These are phyloP conservation scores for Pistacia integerrima DNA, from an alignment of 345 rosid genomes.

Conservation along the genomic window DNA sequence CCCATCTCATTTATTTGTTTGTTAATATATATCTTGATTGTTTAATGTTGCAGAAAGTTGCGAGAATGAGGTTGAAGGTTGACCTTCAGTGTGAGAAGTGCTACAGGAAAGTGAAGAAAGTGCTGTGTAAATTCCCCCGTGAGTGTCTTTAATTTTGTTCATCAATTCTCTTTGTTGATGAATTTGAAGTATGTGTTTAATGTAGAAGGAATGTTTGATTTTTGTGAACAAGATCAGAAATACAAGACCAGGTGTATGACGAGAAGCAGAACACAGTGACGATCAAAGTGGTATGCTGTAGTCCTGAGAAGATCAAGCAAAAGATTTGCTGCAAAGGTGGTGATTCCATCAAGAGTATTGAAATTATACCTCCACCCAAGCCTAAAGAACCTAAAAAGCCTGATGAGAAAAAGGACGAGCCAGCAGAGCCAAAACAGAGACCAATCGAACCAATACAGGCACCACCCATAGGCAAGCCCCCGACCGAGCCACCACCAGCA, in stretches of 20 bases:
- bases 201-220: background rate
- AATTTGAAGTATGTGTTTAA: no score
- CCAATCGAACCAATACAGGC: no score
- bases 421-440: no score
- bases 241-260: slow-evolving; percentile 61
- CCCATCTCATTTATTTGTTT: no score
- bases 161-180: background rate
- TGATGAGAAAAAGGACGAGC: background rate
- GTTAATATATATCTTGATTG: no score
- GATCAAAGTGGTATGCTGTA: slow-evolving; percentile 76
- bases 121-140: slow-evolving; percentile 73
- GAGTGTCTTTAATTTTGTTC: slow-evolving; percentile 29
- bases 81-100: slow-evolving; percentile 75
- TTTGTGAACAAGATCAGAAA: slow-evolving; percentile 62
- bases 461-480: no score
- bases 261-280: slow-evolving; percentile 64
- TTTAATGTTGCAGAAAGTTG: slow-evolving; percentile 41
- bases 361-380: slow-evolving; percentile 32
- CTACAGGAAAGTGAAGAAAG: slow-evolving; percentile 69
- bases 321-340: slow-evolving; percentile 62
- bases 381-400: slow-evolving; percentile 24
- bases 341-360: slow-evolving; percentile 53
- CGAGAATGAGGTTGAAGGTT: slow-evolving; percentile 65
- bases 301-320: slow-evolving; percentile 67
- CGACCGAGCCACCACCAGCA: no score